A percentile compares a stretch with the other conserved stretches of the same genome.
Conservation (phyloP, 139 green algal species). For the Chlamydomonas sp. region DNA sequence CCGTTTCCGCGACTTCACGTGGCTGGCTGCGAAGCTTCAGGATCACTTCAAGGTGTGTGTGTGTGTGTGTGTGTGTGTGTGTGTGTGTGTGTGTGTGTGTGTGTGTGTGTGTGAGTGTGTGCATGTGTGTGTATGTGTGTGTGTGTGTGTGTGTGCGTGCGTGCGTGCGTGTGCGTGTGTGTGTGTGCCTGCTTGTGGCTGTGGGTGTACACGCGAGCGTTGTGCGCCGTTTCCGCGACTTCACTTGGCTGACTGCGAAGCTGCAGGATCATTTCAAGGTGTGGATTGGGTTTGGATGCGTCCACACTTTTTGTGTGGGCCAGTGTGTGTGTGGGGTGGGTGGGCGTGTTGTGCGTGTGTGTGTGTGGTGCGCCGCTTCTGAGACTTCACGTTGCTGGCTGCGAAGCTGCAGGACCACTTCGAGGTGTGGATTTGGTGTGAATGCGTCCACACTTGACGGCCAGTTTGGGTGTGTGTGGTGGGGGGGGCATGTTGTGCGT, state of each 20-base stretch:
- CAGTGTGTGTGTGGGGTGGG: too few species aligned
- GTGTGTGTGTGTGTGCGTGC: not conserved
- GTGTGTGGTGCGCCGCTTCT: slow-evolving; percentile 69
- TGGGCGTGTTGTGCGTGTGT: slow-evolving; percentile 10
- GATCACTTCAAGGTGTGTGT: slow-evolving; percentile 56
- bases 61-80: too few species aligned
- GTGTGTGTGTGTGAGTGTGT: not conserved
- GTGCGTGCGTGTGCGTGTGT: too few species aligned
- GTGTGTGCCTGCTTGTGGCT: too few species aligned
- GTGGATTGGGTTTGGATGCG: not conserved
- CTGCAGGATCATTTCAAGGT: slow-evolving; percentile 66
- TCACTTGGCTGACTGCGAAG: slow-evolving; percentile 73
- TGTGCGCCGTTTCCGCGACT: slow-evolving; percentile 87
- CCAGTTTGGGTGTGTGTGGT: not conserved
- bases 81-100: slow-evolving; percentile 17
- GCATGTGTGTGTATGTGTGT: not conserved
- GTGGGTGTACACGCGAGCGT: too few species aligned
- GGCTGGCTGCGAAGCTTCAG: slow-evolving; percentile 68
- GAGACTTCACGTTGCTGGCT: slow-evolving; percentile 86
- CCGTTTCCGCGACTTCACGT: slow-evolving; percentile 88
- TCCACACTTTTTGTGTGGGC: too few species aligned
- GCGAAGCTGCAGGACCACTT: slow-evolving; percentile 48
- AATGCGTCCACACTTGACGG: not conserved
- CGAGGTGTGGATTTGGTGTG: not conserved
- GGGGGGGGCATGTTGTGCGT: not conserved